A percentile compares a stretch with the other conserved stretches of the same genome.
These are phyloP conservation scores for Sporisorium iseilematis-ciliati DNA, from an alignment of 1,284 basidiomycete genomes.

Conservation along the genomic window DNA sequence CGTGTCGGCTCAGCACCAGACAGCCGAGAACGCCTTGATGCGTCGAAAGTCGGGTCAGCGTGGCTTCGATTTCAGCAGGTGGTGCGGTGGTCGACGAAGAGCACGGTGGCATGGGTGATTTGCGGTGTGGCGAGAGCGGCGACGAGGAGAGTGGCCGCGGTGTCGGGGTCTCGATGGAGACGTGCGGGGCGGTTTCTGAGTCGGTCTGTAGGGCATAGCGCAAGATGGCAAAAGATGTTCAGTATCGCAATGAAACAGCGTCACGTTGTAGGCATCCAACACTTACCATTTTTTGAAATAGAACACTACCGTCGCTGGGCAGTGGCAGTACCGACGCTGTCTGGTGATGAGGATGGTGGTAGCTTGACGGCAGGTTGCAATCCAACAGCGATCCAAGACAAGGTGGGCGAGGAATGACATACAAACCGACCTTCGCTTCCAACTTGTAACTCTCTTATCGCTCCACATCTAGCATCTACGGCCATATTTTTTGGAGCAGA, in stretches of 20 bases:
- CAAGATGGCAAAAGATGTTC: not conserved
- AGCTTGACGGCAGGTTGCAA: no score
- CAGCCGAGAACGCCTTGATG: slow-evolving; percentile 59
- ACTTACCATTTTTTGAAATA: no score
- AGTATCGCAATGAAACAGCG: not conserved
- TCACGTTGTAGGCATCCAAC: no score
- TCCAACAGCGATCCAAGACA: no score
- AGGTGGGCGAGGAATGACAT: not conserved
- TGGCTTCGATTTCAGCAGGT: slow-evolving; percentile 63
- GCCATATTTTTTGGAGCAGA: not conserved
- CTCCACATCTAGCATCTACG: slow-evolving; percentile 22
- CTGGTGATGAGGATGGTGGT: no score
- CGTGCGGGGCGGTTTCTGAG: slow-evolving; percentile 12
- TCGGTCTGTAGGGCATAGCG: slow-evolving; percentile 12
- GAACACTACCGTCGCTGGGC: no score
- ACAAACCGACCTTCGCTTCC: not conserved
- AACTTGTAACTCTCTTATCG: slow-evolving; percentile 17
- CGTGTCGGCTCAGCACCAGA: slow-evolving; percentile 57
- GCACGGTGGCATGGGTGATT: slow-evolving; percentile 58
- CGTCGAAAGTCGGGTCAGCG: slow-evolving; percentile 55
- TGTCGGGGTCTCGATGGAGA: slow-evolving; percentile 23
- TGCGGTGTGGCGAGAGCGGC: slow-evolving; percentile 30
- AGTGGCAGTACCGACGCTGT: no score
- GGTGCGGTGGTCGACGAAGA: slow-evolving; percentile 44
- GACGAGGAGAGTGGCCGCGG: slow-evolving; percentile 38